A percentile compares a stretch with the other conserved stretches of the same genome.
Conservation (phyloP, 352 stramenopile species). For the Phytophthora fragariaefolia region DNA sequence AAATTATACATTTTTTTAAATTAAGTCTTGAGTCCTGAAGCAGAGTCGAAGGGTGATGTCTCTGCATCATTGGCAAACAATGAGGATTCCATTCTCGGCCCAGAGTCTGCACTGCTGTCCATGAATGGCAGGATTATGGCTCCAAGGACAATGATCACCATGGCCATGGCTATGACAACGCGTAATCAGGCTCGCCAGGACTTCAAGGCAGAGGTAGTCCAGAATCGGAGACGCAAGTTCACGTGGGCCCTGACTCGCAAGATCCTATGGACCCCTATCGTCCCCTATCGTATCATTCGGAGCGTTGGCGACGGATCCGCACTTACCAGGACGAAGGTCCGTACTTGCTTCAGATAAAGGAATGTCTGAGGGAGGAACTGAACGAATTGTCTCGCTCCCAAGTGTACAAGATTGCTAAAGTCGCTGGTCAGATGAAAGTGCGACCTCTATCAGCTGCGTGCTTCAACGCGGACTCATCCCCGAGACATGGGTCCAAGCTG, state of each 20-base stretch:
- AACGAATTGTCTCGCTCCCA: not conserved
- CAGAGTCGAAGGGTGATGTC: no score
- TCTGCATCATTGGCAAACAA: no score
- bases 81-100: no score
- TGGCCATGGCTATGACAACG: no score
- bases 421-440: not conserved
- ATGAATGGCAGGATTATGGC: no score
- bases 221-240: not conserved
- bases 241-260: not conserved
- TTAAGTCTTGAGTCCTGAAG: no score
- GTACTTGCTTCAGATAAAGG: not conserved
- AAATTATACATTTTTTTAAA: not conserved
- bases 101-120: no score
- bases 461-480: not conserved
- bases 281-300: not conserved
- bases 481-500: not conserved
- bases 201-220: no score
- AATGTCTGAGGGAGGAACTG: not conserved
- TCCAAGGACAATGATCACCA: no score
- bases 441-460: not conserved
- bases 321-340: not conserved
- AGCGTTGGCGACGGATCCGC: conserved; percentile 1
- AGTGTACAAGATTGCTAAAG: not conserved
- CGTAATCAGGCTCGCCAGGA: no score
- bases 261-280: not conserved